phyloP scores from a whole-genome alignment of 2,329 filamentous ascomycete genomes.

The Alternaria tenuissima region DNA sequence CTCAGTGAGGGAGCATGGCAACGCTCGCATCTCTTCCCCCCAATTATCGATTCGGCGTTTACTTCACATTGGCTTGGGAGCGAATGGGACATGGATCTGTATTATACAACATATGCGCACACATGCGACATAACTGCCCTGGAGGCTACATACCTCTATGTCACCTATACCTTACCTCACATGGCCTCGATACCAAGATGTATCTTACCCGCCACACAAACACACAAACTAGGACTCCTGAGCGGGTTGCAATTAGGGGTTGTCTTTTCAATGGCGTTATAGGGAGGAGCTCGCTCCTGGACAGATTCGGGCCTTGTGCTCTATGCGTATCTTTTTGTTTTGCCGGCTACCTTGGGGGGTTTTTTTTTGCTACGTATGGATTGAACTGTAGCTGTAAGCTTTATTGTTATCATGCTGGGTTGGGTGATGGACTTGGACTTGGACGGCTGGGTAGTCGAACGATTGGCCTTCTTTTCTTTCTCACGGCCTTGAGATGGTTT shows the following conservation, averaged over 20 bases:
- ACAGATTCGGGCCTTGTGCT: background rate
- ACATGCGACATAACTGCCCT: background rate
- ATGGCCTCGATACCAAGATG: constrained; percentile 1
- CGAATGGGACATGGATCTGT: background rate
- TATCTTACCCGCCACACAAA: background rate
- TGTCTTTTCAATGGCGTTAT: background rate
- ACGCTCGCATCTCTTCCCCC: background rate
- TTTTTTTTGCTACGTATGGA: background rate
- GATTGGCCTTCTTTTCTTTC: background rate
- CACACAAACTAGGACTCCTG: background rate
- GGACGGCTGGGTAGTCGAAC: background rate
- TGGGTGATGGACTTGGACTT: background rate
- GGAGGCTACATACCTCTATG: background rate
- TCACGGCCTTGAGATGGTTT: background rate
- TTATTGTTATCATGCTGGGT: background rate
- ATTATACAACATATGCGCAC: background rate
- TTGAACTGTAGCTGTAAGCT: background rate
- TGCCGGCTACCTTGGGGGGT: background rate
- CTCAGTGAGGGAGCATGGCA: background rate
- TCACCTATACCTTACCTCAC: background rate
- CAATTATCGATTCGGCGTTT: background rate
- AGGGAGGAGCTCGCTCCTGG: background rate
- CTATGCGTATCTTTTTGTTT: background rate
- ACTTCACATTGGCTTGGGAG: background rate
- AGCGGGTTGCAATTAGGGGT: background rate